Conservation (phyloP, 352 stramenopile genomes). For the Phytopythium boreale region DNA sequence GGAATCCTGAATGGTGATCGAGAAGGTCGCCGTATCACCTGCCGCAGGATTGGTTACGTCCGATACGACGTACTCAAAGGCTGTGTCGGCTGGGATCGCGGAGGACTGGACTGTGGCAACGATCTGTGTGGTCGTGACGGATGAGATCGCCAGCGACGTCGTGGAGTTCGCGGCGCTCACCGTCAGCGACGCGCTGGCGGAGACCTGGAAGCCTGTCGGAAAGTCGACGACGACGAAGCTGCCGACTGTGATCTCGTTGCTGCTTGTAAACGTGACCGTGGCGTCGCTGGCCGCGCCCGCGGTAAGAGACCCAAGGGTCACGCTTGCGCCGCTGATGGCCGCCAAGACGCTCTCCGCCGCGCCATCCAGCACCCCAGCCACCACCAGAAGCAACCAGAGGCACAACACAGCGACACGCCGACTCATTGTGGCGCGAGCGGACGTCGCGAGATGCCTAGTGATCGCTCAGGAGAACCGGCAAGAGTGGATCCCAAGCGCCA, state of each 20-base stretch:
- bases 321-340: conserved; percentile 17
- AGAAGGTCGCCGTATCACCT: conserved; percentile 15
- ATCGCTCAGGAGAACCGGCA: too few relatives aligned
- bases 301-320: conserved; percentile 19
- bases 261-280: conserved; percentile 25
- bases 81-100: conserved; percentile 13
- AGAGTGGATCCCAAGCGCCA: too few relatives aligned
- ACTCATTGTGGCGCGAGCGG: neutral
- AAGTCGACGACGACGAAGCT: conserved; percentile 28
- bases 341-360: conserved; percentile 6
- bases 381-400: neutral
- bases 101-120: conserved; percentile 14
- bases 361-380: neutral
- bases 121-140: conserved; percentile 18
- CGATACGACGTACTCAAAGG: conserved; percentile 30
- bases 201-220: conserved; percentile 27
- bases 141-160: conserved; percentile 27
- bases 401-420: neutral
- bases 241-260: conserved; percentile 17
- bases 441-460: neutral
- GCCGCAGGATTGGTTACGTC: conserved; percentile 31
- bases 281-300: conserved; percentile 21
- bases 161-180: conserved; percentile 10
- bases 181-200: conserved; percentile 8
- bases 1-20: conserved; percentile 20